Evolutionary conservation across 2,329 filamentous ascomycete species (phyloP).

Genomic region (Aspergillus sergii): DNA sequence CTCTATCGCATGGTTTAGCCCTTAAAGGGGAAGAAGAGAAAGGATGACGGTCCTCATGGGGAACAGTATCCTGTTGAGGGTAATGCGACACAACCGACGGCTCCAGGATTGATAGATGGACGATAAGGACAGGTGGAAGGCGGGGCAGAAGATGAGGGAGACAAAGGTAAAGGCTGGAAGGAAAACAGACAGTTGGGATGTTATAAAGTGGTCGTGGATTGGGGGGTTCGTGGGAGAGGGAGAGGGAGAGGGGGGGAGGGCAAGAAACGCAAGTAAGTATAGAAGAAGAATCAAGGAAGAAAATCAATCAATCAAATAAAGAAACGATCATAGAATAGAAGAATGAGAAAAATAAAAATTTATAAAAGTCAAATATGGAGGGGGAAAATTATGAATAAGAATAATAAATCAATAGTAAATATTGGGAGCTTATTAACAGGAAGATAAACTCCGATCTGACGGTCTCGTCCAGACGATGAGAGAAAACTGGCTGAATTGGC

Average conservation of each 20-base stretch:
- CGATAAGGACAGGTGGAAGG: slow-evolving; percentile 13
- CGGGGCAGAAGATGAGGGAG: not conserved
- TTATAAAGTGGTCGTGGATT: not conserved
- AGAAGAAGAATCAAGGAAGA: not conserved
- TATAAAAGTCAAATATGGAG: no score
- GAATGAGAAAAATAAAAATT: no score
- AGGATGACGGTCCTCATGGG: slow-evolving; percentile 25
- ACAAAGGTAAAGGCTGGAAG: slow-evolving; percentile 5
- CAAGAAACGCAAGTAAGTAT: not conserved
- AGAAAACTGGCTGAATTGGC: slow-evolving; percentile 19
- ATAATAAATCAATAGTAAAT: not conserved
- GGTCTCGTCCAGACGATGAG: slow-evolving; percentile 10
- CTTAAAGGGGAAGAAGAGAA: slow-evolving; percentile 21
- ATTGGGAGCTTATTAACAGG: slow-evolving; percentile 4
- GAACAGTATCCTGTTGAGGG: slow-evolving; percentile 6
- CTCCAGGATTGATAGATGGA: slow-evolving; percentile 25
- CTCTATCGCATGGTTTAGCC: slow-evolving; percentile 45
- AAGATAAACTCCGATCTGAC: slow-evolving; percentile 19
- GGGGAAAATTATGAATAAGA: slow-evolving; percentile 4
- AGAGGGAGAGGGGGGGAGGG: not conserved
- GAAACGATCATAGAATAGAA: slow-evolving; percentile 3
- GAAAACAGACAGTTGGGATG: not conserved
- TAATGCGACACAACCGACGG: slow-evolving; percentile 18
- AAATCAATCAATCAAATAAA: not conserved
- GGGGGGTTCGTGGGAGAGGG: not conserved